A percentile compares a stretch with the other conserved stretches of the same genome.
phyloP scores from a whole-genome alignment of 2,329 filamentous ascomycete species.

The Pestalotiopsis sp. region DNA sequence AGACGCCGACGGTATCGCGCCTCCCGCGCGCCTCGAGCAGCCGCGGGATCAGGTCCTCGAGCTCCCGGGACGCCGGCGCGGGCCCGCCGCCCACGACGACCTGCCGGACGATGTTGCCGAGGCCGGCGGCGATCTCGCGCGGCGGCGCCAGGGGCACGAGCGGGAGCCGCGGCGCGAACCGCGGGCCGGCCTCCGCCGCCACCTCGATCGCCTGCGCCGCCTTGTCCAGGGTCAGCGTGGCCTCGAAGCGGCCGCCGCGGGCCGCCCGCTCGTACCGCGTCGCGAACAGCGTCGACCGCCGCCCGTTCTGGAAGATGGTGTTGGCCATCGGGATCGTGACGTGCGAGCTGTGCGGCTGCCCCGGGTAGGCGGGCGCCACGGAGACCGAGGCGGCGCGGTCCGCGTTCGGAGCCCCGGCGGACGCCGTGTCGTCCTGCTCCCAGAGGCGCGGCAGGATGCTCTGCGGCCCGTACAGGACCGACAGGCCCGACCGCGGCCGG shows the following conservation, averaged over 20 bases:
- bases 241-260: slow-evolving; percentile 26
- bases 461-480: slow-evolving; percentile 49
- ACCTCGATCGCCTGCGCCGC: slow-evolving; percentile 37
- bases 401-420: background rate
- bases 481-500: slow-evolving; percentile 46
- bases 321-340: slow-evolving; percentile 71
- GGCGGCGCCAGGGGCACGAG: slow-evolving; percentile 66
- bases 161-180: slow-evolving; percentile 33
- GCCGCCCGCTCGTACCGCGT: slow-evolving; percentile 38
- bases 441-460: slow-evolving; percentile 50
- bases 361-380: background rate
- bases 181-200: slow-evolving; percentile 2
- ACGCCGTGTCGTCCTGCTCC: slow-evolving; percentile 29
- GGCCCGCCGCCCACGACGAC: slow-evolving; percentile 51
- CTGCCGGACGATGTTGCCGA: slow-evolving; percentile 79
- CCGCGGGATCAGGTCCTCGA: slow-evolving; percentile 65
- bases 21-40: slow-evolving; percentile 50
- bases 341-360: slow-evolving; percentile 15
- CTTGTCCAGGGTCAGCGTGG: slow-evolving; percentile 34
- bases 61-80: slow-evolving; percentile 69
- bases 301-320: slow-evolving; percentile 75
- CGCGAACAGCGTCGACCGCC: slow-evolving; percentile 58
- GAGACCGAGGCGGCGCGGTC: slow-evolving; percentile 30
- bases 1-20: slow-evolving; percentile 59
- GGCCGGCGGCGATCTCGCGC: slow-evolving; percentile 63